Base-by-base conservation (phyloP, 371 early-diverging fungal genomes). In the Catenaria anguillulae region DNA sequence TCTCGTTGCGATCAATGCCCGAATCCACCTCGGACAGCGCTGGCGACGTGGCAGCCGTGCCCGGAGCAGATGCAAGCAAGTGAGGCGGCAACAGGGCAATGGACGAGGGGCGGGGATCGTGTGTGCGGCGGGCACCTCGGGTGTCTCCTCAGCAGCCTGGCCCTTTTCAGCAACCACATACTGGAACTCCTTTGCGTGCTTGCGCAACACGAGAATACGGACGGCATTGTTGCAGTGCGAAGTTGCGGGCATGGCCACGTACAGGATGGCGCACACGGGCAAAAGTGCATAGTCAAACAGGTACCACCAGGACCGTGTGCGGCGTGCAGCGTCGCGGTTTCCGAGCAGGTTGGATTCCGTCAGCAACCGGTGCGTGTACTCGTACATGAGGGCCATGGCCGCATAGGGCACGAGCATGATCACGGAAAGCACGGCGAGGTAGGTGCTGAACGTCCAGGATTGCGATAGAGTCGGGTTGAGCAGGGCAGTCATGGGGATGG, bases 101-200 rank as follows among this genome's bases (percentile, higher is more conserved):
- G 8, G 37, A 37, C 37, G 4, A 4, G 37, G 13, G 8, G 37
- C 37, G 37, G 13, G 4, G 37, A 13, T 37, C 4, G 5, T 17
- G 26, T 54, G 10, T 4, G 5, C 54, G 54, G 26, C 4, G 10
- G 33, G 15, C 31, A 17, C 5, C 54, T 23, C 26, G 34, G 10
- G 56, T n/a, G n/a, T n/a, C n/a, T n/a, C n/a, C n/a, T n/a, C n/a
- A n/a, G n/a, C n/a, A n/a, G n/a, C n/a, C n/a, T 17, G 10, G 19
- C 35, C 58, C 42, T 58, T 58, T 35, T 42, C 35, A 4, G 58
- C 58, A 17, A 58, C 58, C 1, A 58, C 34, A 5, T 58, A 58
- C 58, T 6, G 8, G 31, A 58, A 58, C 58, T 58, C 29, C 34
- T 42, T 24, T 0, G 36, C 35, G 24, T 12, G n/a, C 13, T 35